Evolutionary conservation across 441 rosid species (phyloP), one percentile per base, ranked within the genome.

Genomic region (Syzygium malaccense): DNA sequence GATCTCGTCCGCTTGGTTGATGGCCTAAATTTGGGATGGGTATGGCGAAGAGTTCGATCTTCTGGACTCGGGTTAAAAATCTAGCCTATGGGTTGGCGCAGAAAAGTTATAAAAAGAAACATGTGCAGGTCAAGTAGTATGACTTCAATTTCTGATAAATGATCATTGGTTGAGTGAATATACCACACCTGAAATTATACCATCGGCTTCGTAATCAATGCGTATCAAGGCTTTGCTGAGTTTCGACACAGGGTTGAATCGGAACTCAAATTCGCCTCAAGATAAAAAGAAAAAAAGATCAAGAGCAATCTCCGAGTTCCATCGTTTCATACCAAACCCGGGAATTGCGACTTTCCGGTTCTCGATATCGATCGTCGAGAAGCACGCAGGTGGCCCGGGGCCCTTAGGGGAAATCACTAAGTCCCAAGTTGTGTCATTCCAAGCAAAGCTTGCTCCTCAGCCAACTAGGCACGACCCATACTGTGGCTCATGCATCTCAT

Each of bases 211-310:
- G n/a, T 41, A 41, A 75, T 75, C 10, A 4, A 75, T 23, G 1
- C 2, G 9, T 75, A 23, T 41, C 5, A 41, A 75, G 83, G 83
- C 10, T 71, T 71, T 11, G 83, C 15, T 3, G 1, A 25, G 83
- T 75, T 37, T 41, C n/a, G 3, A 75, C 28, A 51, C 23, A 11
- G 0, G 5, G 28, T 26, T 0, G 83, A 12, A 41, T 23, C 5
- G 17, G 17, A 41, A 41, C n/a, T 75, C 83, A 75, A 23, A 41
- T 23, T 75, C n/a, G 49, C 83, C 51, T 37, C 83, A 23, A 2
- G 51, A 75, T 37, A 6, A 75, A 37, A 71, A 75, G 5, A 1
- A 12, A 23, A 41, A 41, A 75, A 6, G 3, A 75, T 75, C 14
- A 3, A 75, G n/a, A 41, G 5, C 5, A 37, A 3, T 71, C 51